phyloP scores from a whole-genome alignment of 2,329 filamentous ascomycete species.

The Clathrospora elynae region DNA sequence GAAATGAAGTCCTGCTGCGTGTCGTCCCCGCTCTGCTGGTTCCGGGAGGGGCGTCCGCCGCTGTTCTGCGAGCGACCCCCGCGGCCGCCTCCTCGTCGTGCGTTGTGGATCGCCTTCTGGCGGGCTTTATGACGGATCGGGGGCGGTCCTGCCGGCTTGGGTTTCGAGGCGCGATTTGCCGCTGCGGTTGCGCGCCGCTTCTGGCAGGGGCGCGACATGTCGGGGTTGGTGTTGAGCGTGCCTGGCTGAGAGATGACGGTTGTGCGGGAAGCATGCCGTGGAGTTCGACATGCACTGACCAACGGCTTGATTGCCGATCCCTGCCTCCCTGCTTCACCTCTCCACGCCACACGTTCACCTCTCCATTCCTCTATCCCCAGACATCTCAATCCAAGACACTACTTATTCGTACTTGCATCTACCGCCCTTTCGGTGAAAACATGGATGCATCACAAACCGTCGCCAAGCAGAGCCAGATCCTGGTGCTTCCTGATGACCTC shows the following conservation, averaged over 20 bases:
- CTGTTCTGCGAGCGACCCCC: constrained; percentile 9
- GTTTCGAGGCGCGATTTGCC: constrained; percentile 23
- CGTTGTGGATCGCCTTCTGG: constrained; percentile 28
- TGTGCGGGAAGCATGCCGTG: too few species aligned
- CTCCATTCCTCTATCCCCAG: too few species aligned
- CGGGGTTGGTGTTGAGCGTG: constrained; percentile 3
- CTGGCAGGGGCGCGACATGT: constrained; percentile 36
- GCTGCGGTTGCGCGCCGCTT: constrained; percentile 31
- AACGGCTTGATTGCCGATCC: too few species aligned
- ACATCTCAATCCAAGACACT: too few species aligned
- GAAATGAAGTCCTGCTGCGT: constrained; percentile 20
- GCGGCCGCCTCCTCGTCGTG: constrained; percentile 14
- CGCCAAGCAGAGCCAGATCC: too few species aligned
- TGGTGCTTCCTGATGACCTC: too few species aligned
- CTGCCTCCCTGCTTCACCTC: too few species aligned
- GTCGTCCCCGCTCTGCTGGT: constrained; percentile 5
- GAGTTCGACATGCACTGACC: too few species aligned
- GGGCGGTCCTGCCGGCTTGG: constrained; percentile 20
- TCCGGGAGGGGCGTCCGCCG: constrained; percentile 14
- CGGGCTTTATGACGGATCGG: constrained; percentile 25
- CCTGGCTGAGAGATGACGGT: neutral
- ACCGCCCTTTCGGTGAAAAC: too few species aligned
- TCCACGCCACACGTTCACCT: too few species aligned
- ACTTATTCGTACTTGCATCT: too few species aligned
- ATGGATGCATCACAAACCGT: too few species aligned